phyloP scores from a whole-genome alignment of 371 early-diverging fungal species.

The Actinomucor elegans region DNA sequence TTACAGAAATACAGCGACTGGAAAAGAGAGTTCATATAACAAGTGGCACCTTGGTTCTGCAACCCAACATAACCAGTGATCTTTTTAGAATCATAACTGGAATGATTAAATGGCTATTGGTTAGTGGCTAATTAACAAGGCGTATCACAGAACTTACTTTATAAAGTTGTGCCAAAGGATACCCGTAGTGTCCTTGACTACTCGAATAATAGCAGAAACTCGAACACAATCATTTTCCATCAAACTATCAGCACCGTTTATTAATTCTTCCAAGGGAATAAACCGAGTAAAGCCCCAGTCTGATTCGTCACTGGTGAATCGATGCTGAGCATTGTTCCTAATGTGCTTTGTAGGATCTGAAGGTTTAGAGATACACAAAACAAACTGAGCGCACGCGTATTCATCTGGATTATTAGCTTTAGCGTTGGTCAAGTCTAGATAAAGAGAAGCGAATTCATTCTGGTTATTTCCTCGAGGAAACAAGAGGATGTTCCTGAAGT shows the following conservation, averaged over 20 bases:
- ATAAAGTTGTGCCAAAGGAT: conserved; percentile 93
- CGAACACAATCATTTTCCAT: conserved; percentile 55
- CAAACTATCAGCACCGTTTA: conserved; percentile 26
- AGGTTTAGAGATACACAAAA: conserved; percentile 71
- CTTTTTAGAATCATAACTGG: conserved; percentile 82
- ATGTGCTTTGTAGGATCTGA: conserved; percentile 64
- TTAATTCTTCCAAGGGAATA: conserved; percentile 31
- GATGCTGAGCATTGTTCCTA: conserved; percentile 67
- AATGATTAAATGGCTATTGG: too few species aligned
- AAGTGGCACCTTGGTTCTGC: conserved; percentile 98
- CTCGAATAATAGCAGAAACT: conserved; percentile 76
- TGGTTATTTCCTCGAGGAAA: conserved; percentile 89
- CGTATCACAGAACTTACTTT: too few species aligned
- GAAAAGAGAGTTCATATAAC: conserved; percentile 98
- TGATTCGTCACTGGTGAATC: conserved; percentile 78
- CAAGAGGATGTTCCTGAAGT: conserved; percentile 83
- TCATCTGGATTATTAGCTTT: conserved; percentile 62
- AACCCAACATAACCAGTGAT: conserved; percentile 94
- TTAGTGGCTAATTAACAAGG: too few species aligned
- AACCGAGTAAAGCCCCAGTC: conserved; percentile 95
- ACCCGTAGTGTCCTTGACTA: conserved; percentile 85
- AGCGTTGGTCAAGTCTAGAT: conserved; percentile 81
- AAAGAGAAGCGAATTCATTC: conserved; percentile 69
- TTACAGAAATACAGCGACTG: conserved; percentile 96
- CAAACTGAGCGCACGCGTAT: conserved; percentile 84